phyloP scores from a whole-genome alignment of 495 filamentous ascomycete species.

The Neurospora tetraspora region DNA sequence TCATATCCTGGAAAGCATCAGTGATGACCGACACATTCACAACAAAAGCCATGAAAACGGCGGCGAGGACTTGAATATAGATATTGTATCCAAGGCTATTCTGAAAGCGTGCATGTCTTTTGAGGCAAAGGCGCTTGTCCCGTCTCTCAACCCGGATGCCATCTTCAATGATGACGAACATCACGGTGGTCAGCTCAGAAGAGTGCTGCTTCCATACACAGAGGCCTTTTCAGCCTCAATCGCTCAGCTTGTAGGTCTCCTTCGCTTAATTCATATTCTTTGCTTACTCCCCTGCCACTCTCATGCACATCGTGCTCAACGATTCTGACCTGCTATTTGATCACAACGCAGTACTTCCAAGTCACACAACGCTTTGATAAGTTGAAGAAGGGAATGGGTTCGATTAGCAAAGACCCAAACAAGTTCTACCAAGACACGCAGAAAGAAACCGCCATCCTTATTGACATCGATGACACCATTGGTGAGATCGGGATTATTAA shows the following conservation, averaged over 20 bases:
- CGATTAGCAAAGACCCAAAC: conserved; percentile 6
- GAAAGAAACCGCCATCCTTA: conserved; percentile 1
- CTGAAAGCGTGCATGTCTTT: neutral
- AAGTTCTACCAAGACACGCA: conserved; percentile 4
- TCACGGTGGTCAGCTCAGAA: neutral
- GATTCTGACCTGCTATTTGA: neutral
- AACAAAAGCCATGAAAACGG: neutral
- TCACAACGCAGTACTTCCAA: conserved; percentile 1
- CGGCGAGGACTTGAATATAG: neutral
- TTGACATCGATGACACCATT: conserved; percentile 4
- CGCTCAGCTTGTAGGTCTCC: conserved; percentile 1
- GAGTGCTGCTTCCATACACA: neutral
- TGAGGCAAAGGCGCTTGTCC: conserved; percentile 2
- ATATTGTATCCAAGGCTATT: neutral
- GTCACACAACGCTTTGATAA: conserved; percentile 1
- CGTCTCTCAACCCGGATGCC: neutral
- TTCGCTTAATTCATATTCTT: neutral
- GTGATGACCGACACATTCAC: conserved; percentile 1
- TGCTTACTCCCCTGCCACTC: neutral
- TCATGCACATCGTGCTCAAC: neutral
- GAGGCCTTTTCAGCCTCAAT: conserved; percentile 4
- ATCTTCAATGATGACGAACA: neutral
- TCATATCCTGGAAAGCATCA: conserved; percentile 1
- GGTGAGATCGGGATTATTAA: conserved; percentile 8
- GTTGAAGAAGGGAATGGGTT: conserved; percentile 2